A percentile compares a stretch with the other conserved stretches of the same genome.
Conservation (phyloP, 345 rosid species). For the Euphorbia lathyris region DNA sequence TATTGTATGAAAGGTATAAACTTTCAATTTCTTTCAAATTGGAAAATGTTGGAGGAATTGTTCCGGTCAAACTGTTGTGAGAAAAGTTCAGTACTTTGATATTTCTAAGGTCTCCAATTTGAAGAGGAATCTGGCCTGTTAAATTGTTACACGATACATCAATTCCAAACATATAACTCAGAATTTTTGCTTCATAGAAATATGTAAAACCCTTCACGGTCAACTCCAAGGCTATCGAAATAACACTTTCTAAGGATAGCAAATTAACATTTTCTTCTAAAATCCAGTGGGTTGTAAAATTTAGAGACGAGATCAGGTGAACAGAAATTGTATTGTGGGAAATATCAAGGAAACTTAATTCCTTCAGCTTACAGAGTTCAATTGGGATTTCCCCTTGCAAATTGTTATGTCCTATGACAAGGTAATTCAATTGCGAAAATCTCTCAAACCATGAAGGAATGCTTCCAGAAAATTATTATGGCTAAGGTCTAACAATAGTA, state of each 20-base stretch:
- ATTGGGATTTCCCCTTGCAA: too few relatives aligned
- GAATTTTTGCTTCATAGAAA: not conserved
- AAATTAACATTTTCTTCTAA: too few relatives aligned
- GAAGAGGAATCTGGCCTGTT: constrained; percentile 22
- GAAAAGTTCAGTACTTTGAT: too few relatives aligned
- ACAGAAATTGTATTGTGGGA: constrained; percentile 10
- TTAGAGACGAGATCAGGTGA: constrained; percentile 7
- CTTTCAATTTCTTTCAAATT: too few relatives aligned
- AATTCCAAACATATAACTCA: constrained; percentile 21
- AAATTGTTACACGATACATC: constrained; percentile 40
- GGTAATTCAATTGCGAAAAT: not conserved
- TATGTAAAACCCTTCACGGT: not conserved
- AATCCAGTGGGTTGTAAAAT: too few relatives aligned
- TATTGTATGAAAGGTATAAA: constrained; percentile 38
- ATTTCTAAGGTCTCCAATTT: constrained; percentile 23
- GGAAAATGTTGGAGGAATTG: too few relatives aligned
- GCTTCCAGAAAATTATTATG: constrained; percentile 13
- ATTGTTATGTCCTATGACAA: constrained; percentile 18
- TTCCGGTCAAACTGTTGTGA: too few relatives aligned
- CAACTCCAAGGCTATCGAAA: not conserved
- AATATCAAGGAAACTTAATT: not conserved
- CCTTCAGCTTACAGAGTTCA: constrained; percentile 14
- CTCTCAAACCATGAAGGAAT: constrained; percentile 23
- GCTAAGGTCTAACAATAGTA: constrained; percentile 16
- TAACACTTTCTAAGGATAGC: too few relatives aligned